Percentiles rank a stretch among this genome's conserved stretches.
phyloP scores from a whole-genome alignment of 768 basidiomycete species.

The Myochromella boudieri region DNA sequence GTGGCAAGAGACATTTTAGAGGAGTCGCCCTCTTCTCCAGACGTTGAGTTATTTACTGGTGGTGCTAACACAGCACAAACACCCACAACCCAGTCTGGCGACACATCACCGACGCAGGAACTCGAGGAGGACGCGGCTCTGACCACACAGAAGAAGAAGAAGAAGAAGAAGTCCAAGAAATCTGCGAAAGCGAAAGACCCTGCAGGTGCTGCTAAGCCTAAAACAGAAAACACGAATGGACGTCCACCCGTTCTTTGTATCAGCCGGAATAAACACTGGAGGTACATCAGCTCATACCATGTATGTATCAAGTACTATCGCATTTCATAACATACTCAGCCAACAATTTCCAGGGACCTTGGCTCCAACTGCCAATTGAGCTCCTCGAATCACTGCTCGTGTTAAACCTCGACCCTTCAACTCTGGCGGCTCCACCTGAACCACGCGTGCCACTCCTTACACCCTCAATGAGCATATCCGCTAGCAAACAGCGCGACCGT shows the following conservation, averaged over 20 bases:
- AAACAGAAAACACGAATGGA: conserved; percentile 38
- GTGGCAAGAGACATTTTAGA: background rate
- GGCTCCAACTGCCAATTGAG: conserved; percentile 88
- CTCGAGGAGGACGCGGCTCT: conserved; percentile 24
- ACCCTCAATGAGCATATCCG: conserved; percentile 20
- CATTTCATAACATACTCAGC: conserved; percentile 6
- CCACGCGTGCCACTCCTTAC: conserved; percentile 35
- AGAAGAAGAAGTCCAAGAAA: conserved; percentile 65
- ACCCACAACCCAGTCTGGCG: conserved; percentile 22
- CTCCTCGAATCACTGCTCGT: conserved; percentile 78
- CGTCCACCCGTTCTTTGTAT: conserved; percentile 77
- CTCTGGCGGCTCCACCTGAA: conserved; percentile 51
- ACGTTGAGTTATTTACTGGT: background rate
- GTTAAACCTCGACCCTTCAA: conserved; percentile 75
- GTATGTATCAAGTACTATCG: conserved; percentile 43
- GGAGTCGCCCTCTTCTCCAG: conserved; percentile 7
- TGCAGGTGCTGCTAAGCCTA: conserved; percentile 25
- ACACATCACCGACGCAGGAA: conserved; percentile 29
- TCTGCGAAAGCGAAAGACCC: conserved; percentile 45
- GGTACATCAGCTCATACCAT: conserved; percentile 89
- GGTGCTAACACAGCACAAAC: conserved; percentile 12
- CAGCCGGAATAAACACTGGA: conserved; percentile 93
- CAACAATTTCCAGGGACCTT: conserved; percentile 66
- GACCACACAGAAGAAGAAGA: conserved; percentile 61
- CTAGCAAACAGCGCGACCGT: conserved; percentile 44